These are phyloP conservation scores for Manihot esculenta DNA, from an alignment of 441 rosid species.

Conservation along the genomic window DNA sequence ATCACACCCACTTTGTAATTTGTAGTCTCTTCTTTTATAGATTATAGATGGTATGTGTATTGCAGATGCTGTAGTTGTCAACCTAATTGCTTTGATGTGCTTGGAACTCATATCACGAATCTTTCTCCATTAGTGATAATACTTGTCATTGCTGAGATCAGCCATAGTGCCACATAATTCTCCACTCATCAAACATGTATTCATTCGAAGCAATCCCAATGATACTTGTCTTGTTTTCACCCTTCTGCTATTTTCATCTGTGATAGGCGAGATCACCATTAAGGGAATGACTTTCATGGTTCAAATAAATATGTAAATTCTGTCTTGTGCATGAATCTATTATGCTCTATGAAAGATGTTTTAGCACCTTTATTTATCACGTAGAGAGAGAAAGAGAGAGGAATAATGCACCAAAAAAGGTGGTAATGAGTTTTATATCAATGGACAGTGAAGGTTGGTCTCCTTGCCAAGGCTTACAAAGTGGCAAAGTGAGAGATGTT, in stretches of 20 bases:
- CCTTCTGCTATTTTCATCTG: slow-evolving; percentile 31
- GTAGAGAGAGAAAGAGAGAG: background rate
- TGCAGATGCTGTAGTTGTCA: background rate
- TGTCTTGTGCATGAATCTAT: background rate
- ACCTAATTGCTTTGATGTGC: slow-evolving; percentile 52
- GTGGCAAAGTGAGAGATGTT: background rate
- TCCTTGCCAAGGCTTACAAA: background rate
- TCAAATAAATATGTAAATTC: slow-evolving; percentile 6
- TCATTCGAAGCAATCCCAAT: slow-evolving; percentile 40
- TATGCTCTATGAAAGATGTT: background rate
- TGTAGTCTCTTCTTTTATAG: background rate
- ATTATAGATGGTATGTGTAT: background rate
- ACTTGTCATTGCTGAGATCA: slow-evolving; percentile 68
- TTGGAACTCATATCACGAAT: slow-evolving; percentile 81
- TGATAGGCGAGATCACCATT: slow-evolving; percentile 44
- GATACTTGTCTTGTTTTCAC: slow-evolving; percentile 53
- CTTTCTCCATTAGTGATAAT: slow-evolving; percentile 73
- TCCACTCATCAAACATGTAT: slow-evolving; percentile 72
- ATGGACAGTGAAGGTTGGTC: background rate
- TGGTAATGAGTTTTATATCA: background rate
- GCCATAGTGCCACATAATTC: slow-evolving; percentile 46
- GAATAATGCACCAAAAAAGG: background rate
- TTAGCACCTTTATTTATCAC: background rate
- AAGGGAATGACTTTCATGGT: slow-evolving; percentile 36
- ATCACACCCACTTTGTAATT: background rate